These are phyloP conservation scores for Apiospora arundinis DNA, from an alignment of 2,329 filamentous ascomycete genomes.

Conservation along the genomic window DNA sequence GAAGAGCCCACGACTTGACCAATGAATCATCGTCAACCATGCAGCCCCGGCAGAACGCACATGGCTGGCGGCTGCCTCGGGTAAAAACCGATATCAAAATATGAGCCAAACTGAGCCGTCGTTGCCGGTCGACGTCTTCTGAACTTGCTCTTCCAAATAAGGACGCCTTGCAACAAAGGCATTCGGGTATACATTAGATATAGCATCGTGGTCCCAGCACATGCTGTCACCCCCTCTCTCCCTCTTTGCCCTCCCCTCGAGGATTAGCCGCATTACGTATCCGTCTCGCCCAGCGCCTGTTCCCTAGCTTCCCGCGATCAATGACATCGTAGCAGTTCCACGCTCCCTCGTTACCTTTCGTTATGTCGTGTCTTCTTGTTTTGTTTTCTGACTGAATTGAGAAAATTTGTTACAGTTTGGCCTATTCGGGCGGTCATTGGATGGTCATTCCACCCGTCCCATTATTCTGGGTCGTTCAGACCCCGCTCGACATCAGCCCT, in stretches of 20 bases:
- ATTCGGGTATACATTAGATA: background rate
- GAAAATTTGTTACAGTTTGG: background rate
- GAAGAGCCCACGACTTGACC: background rate
- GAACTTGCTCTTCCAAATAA: background rate
- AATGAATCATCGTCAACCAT: background rate
- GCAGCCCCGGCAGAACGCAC: background rate
- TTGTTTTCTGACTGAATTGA: background rate
- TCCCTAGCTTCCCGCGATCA: background rate
- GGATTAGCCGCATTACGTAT: slow-evolving; percentile 4
- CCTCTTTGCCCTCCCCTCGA: background rate
- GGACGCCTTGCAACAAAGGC: background rate
- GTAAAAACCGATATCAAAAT: background rate
- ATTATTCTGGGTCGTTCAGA: slow-evolving; percentile 9
- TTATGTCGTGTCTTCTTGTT: background rate
- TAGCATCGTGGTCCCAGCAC: slow-evolving; percentile 3
- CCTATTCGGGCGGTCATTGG: background rate
- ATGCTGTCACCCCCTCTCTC: background rate
- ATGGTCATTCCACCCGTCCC: background rate
- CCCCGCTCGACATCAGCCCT: background rate
- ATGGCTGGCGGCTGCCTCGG: background rate
- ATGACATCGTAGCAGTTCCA: background rate
- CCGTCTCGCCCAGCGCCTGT: background rate
- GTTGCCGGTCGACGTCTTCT: background rate
- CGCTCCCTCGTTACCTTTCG: background rate
- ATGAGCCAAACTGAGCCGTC: background rate